Base-by-base conservation (phyloP, 208 protist species). In the Trypanosoma rangeli region DNA sequence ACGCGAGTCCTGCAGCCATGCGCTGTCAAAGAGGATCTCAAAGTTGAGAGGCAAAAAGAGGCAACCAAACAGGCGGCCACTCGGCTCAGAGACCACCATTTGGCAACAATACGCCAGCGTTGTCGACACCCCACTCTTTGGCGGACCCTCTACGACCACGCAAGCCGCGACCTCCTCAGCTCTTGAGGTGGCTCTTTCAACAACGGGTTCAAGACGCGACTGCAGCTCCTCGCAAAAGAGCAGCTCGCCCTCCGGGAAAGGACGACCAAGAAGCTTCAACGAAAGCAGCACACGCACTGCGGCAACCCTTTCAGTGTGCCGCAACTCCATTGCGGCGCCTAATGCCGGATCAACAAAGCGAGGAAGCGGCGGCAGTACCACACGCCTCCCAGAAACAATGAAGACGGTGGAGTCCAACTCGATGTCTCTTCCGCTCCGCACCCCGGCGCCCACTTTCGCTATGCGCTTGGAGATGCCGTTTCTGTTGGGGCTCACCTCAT, bases 51-150 rank as follows among this genome's bases (percentile, higher is more conserved):
- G 67, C 3, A 94, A 54, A 26, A 89, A 67, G 0, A 94, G 71
- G 52, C 66, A 69, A 44, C 82, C 80, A 71, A 57, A 24, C 18
- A 91, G 76, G 0, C 59, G 39, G 46, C 70, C 48, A 5, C 24
- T 22, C 44, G 35, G n/a, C 0, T 1, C 31, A 13, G 70, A 69
- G 33, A 33, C 79, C 57, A 37, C 46, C 74, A 35, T 68, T 64
- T 20, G 76, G 73, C 35, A 70, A 70, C 9, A 53, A 64, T 54
- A 90, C 16, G 89, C 84, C 5, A 83, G 59, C 0, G 84, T 73
- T 20, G 79, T 87, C 13, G 85, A 88, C 15, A 90, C 84, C 24
- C 89, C 89, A 48, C 89, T 94, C 22, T 62, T 70, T 7, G 85
- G 75, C 1, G 89, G 89, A 12, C 88, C 88, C n/a, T 83, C 78